Evolutionary conservation across 2,329 filamentous ascomycete genomes (phyloP).

Genomic region (Alternaria conjuncta): DNA sequence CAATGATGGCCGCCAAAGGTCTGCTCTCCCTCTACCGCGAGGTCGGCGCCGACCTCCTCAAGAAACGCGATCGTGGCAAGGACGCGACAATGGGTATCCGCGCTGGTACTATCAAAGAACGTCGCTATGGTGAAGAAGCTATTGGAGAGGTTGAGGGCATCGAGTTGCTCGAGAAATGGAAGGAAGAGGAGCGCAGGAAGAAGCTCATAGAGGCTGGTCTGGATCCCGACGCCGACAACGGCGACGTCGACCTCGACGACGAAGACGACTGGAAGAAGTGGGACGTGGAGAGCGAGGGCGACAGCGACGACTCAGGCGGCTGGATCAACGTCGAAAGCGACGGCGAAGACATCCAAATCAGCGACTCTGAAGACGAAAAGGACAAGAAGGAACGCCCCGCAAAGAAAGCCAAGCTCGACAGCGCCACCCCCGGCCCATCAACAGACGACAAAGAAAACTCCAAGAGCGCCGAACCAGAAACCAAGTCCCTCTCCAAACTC

Average conservation of each 20-base stretch:
- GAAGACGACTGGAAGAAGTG: slow-evolving; percentile 63
- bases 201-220: slow-evolving; percentile 74
- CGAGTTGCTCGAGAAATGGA: slow-evolving; percentile 90
- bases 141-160: slow-evolving; percentile 89
- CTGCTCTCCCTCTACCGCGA: slow-evolving; percentile 90
- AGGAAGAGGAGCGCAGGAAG: slow-evolving; percentile 82
- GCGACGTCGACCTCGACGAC: slow-evolving; percentile 66
- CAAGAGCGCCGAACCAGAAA: slow-evolving; percentile 48
- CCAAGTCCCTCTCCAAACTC: slow-evolving; percentile 63
- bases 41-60: slow-evolving; percentile 85
- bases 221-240: slow-evolving; percentile 65
- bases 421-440: slow-evolving; percentile 36
- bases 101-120: slow-evolving; percentile 75
- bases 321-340: slow-evolving; percentile 93
- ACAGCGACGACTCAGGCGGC: slow-evolving; percentile 77
- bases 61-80: slow-evolving; percentile 90
- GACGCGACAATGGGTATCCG: slow-evolving; percentile 84
- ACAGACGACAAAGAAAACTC: slow-evolving; percentile 52
- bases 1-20: slow-evolving; percentile 98
- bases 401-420: slow-evolving; percentile 69
- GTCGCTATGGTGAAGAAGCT: slow-evolving; percentile 82
- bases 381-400: slow-evolving; percentile 60
- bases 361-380: slow-evolving; percentile 73
- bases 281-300: slow-evolving; percentile 65
- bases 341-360: slow-evolving; percentile 74